Base-by-base conservation (phyloP, 257 asterid species). In the Buddleja alternifolia region DNA sequence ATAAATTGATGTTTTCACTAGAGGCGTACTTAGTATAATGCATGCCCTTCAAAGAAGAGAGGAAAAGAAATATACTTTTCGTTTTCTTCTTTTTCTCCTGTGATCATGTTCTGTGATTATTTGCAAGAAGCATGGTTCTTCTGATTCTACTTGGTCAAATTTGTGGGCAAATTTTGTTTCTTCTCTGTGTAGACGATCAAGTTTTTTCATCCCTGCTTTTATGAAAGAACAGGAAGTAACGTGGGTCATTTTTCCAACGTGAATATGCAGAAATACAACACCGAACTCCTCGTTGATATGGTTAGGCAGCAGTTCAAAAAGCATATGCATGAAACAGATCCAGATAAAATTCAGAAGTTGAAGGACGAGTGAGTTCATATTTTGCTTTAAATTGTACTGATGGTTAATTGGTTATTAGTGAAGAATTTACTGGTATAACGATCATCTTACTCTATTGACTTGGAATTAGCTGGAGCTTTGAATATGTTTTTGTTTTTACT, bases 311-410 rank as follows among this genome's bases (percentile, higher is more conserved):
- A 90, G 80, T 90, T 93, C 88, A 88, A 84, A 78, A 90, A 66
- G 71, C 77, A 85, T 75, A 90, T 81, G 90, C 89, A 88, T 12
- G 99, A 90, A 84, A 90, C 89, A n/a, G 86, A 93, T 84, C 93
- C 95, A 1, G 97, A 93, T 14, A 88, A 77, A 70, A 89, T 93
- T 68, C 97, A 88, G 78, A 77, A 88, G 71, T 42, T 90, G 77
- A 93, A 90, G 80, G 99, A 93, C 19, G 93, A 85, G 96, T 92
- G 73, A 87, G 95, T 83, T 70, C 25, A 50, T 6, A 17, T 29
- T 16, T 52, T 34, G 12, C 48, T 48, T 39, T 42, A 42, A 29
- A 6, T 66, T 60, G 40, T 42, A 10, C 29, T 4, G 11, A 7
- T 39, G 39, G 36, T n/a, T n/a, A n/a, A n/a, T n/a, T n/a, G n/a